Percentiles rank a stretch among this genome's conserved stretches.
These are phyloP conservation scores for Chenopodium berlandieri DNA, from an alignment of 148 eudicot species.

Conservation along the genomic window DNA sequence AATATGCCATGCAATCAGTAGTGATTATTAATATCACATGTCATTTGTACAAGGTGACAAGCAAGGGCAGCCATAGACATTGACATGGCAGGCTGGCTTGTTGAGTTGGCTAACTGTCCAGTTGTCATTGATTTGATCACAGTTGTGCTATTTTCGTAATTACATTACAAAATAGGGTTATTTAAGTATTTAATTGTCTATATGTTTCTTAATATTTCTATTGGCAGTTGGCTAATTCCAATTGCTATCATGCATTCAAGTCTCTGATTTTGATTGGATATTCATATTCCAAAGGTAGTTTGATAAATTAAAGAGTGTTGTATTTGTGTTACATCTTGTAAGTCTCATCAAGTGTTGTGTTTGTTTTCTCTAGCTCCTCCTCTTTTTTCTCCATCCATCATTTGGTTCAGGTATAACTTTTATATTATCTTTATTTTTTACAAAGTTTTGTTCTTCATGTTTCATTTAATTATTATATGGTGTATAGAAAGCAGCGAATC, in stretches of 20 bases:
- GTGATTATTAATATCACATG: constrained; percentile 20
- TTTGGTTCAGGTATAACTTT: neutral
- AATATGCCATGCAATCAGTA: constrained; percentile 11
- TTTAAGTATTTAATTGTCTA: neutral
- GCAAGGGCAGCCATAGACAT: constrained; percentile 25
- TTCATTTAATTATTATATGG: too few species aligned
- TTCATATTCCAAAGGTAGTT: neutral
- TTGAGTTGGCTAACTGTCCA: neutral
- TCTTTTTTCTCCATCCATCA: neutral
- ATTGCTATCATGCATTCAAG: constrained; percentile 3
- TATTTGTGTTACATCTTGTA: neutral
- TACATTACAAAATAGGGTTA: neutral
- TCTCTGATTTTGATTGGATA: constrained; percentile 6
- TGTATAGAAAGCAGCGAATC: too few species aligned
- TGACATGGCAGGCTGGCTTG: constrained; percentile 26
- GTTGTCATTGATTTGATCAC: neutral
- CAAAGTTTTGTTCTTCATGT: neutral
- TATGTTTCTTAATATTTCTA: constrained; percentile 6
- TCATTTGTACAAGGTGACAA: constrained; percentile 30
- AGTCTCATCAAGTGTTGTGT: neutral
- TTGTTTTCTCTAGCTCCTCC: neutral
- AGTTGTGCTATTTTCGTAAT: constrained; percentile 8
- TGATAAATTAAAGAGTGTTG: neutral
- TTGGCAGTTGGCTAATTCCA: constrained; percentile 14
- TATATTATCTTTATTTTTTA: neutral